Percentiles rank a stretch among this genome's conserved stretches.
phyloP scores from a whole-genome alignment of 2,329 filamentous ascomycete genomes.

The Spiromastix sp. region DNA sequence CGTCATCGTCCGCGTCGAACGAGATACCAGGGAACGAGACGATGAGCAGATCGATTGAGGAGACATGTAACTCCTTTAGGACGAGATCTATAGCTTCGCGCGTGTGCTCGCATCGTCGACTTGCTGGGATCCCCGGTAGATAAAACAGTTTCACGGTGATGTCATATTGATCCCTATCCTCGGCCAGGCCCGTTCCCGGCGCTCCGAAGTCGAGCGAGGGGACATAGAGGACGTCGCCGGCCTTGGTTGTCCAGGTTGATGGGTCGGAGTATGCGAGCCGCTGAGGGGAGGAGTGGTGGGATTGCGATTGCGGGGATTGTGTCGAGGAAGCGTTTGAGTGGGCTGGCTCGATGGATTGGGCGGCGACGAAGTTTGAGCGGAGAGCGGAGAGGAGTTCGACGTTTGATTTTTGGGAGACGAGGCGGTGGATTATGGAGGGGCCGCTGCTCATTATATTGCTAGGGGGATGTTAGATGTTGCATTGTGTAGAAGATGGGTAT shows the following conservation, averaged over 20 bases:
- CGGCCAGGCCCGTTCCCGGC: slow-evolving; percentile 61
- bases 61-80: slow-evolving; percentile 63
- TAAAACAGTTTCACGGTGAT: slow-evolving; percentile 96
- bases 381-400: slow-evolving; percentile 85
- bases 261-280: slow-evolving; percentile 22
- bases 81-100: slow-evolving; percentile 72
- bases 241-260: slow-evolving; percentile 54
- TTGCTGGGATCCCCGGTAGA: slow-evolving; percentile 58
- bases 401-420: slow-evolving; percentile 73
- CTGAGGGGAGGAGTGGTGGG: slow-evolving; percentile 6
- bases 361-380: slow-evolving; percentile 68
- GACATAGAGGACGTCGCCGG: slow-evolving; percentile 56
- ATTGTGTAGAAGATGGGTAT: background rate
- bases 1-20: slow-evolving; percentile 88
- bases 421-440: slow-evolving; percentile 72
- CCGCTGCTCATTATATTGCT: slow-evolving; percentile 79
- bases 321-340: slow-evolving; percentile 19
- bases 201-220: slow-evolving; percentile 65
- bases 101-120: slow-evolving; percentile 58
- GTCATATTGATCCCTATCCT: slow-evolving; percentile 79
- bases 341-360: slow-evolving; percentile 49
- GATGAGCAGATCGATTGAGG: slow-evolving; percentile 76
- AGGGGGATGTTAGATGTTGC: slow-evolving; percentile 4
- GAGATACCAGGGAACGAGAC: slow-evolving; percentile 87
- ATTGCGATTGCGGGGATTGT: slow-evolving; percentile 15